phyloP scores from a whole-genome alignment of 1,284 basidiomycete species.

The Moesziomyces sp. region DNA sequence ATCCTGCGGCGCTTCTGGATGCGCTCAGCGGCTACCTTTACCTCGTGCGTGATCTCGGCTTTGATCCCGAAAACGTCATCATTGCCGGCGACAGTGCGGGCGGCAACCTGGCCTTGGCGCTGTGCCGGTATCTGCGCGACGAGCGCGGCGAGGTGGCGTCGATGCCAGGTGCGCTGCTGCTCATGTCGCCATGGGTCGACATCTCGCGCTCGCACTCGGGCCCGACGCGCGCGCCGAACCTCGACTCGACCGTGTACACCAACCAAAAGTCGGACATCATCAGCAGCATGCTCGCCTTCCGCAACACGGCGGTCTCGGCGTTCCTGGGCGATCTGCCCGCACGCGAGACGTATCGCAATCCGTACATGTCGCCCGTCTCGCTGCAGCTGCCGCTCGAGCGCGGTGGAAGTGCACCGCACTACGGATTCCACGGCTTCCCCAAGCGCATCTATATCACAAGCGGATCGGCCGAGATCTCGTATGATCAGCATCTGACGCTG shows the following conservation, averaged over 20 bases:
- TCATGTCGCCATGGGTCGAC: constrained; percentile 65
- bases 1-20: constrained; percentile 62
- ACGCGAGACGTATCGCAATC: constrained; percentile 60
- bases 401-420: constrained; percentile 50
- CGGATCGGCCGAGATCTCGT: constrained; percentile 58
- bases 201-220: constrained; percentile 63
- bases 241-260: constrained; percentile 41
- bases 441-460: constrained; percentile 53
- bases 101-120: constrained; percentile 76
- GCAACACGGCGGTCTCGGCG: constrained; percentile 62
- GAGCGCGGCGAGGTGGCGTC: constrained; percentile 34
- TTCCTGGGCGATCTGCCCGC: constrained; percentile 61
- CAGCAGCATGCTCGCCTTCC: constrained; percentile 50
- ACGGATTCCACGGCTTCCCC: constrained; percentile 61
- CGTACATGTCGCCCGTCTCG: constrained; percentile 62
- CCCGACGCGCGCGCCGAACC: constrained; percentile 55
- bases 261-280: constrained; percentile 62
- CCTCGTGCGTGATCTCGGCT: constrained; percentile 52
- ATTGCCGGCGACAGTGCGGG: constrained; percentile 79
- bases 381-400: constrained; percentile 52
- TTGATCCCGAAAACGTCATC: constrained; percentile 72
- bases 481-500: constrained; percentile 63
- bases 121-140: constrained; percentile 67
- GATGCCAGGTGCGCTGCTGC: constrained; percentile 50
- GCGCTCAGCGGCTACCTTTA: constrained; percentile 62